Evolutionary conservation across 495 filamentous ascomycete species (phyloP).

Genomic region (Ascobolus immersus): DNA sequence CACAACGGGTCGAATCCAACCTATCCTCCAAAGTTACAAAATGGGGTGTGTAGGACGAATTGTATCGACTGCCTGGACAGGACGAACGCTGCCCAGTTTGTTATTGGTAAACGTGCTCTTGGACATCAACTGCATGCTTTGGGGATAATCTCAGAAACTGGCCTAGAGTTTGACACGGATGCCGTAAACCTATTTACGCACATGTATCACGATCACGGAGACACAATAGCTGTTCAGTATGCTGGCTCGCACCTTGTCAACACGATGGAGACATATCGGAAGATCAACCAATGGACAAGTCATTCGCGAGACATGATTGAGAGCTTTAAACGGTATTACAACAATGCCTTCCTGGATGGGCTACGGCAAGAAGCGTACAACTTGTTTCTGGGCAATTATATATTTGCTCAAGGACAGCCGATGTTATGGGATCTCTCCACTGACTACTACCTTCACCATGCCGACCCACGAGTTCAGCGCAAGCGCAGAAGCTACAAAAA

Average conservation of each 20-base stretch:
- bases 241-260: conserved; percentile 94
- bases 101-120: conserved; percentile 85
- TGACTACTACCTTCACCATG: conserved; percentile 91
- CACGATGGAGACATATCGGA: conserved; percentile 95
- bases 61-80: conserved; percentile 94
- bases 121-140: conserved; percentile 82
- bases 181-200: conserved; percentile 86
- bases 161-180: conserved; percentile 80
- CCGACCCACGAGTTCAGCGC: conserved; percentile 43
- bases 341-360: conserved; percentile 90
- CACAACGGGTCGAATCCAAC: conserved; percentile 54
- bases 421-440: conserved; percentile 94
- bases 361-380: conserved; percentile 97
- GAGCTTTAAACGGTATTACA: conserved; percentile 96
- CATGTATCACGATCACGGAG: conserved; percentile 92
- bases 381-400: conserved; percentile 90
- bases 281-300: conserved; percentile 96
- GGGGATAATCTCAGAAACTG: conserved; percentile 54
- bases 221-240: conserved; percentile 93
- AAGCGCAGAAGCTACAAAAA: conserved; percentile 41
- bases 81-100: conserved; percentile 92
- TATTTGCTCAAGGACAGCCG: conserved; percentile 65
- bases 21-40: conserved; percentile 46
- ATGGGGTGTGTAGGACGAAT: conserved; percentile 82
- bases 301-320: conserved; percentile 97